Evolutionary conservation across 164 flowering plant species (phyloP), one percentile per base, ranked within the genome.

Genomic region (Cinnamomum chago): DNA sequence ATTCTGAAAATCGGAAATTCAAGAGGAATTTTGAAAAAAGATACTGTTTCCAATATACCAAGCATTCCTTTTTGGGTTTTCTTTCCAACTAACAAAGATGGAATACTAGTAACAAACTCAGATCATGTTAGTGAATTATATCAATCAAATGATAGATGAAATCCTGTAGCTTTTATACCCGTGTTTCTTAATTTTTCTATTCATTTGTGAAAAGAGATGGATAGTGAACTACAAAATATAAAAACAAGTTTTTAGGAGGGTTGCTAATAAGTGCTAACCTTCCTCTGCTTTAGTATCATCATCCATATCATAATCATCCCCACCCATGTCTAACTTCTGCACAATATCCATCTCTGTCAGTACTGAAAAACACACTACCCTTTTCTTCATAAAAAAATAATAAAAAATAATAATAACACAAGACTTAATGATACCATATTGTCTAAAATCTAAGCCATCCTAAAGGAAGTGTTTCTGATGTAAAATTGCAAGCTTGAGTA

Each of bases 251-350:
- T 64, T 24, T 12, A 24, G 3, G 28, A 64, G 67, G 25, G 67
- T 64, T 64, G 11, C 1, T 64, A 5, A 6, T 50, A 47, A 17
- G 30, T 65, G 55, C 74, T 81, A 73, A 82, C 82, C 84, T 79
- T 81, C 78, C 50, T 72, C 82, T 69, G 79, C 80, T 3, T 78
- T 70, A 47, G 66, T 47, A 69, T 77, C 76, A 50, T 64, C 74
- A 79, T 79, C 84, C 78, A 76, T 74, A 79, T 82, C 84, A 76
- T 50, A 75, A 65, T 79, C 84, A 76, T 76, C 84, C 79, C 70
- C 82, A 77, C 84, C 84, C 82, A 79, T 77, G 76, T 66, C 76
- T 73, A 82, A 70, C 18, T 82, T 79, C 84, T 82, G 84, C 82
- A 82, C 65, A 72, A 72, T 20, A 67, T 76, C 73, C 72, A 64